Percentiles rank a stretch among this genome's conserved stretches.
phyloP scores from a whole-genome alignment of 805 yeast species.

The Metschnikowia amazonensis region DNA sequence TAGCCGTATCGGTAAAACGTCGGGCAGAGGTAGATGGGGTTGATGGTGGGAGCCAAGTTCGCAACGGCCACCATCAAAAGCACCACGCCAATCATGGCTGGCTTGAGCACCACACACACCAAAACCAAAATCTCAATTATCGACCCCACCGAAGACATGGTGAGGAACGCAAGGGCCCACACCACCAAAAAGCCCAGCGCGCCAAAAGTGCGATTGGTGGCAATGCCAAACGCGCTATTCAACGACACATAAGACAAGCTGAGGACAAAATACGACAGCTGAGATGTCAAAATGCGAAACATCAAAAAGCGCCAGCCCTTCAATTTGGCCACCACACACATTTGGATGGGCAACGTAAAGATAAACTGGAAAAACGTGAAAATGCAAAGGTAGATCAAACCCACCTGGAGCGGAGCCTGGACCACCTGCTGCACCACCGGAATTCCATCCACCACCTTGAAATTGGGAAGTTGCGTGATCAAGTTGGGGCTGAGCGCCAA shows the following conservation, averaged over 20 bases:
- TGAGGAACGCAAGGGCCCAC: slow-evolving; percentile 29
- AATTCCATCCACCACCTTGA: slow-evolving; percentile 20
- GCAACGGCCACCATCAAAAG: slow-evolving; percentile 26
- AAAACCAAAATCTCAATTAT: slow-evolving; percentile 28
- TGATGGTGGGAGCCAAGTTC: slow-evolving; percentile 30
- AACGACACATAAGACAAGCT: slow-evolving; percentile 27
- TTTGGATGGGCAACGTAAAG: slow-evolving; percentile 25
- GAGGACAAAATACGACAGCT: slow-evolving; percentile 26
- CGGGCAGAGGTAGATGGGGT: slow-evolving; percentile 32
- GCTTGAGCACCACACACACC: slow-evolving; percentile 21
- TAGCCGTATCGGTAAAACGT: slow-evolving; percentile 33
- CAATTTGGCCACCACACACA: slow-evolving; percentile 25
- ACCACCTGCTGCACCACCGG: slow-evolving; percentile 25
- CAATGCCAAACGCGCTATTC: slow-evolving; percentile 28
- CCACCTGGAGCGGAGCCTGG: slow-evolving; percentile 33
- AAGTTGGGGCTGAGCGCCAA: slow-evolving; percentile 21
- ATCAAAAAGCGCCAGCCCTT: slow-evolving; percentile 25
- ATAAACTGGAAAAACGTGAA: slow-evolving; percentile 35
- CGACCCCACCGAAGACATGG: slow-evolving; percentile 31
- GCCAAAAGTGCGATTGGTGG: slow-evolving; percentile 24
- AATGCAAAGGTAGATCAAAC: slow-evolving; percentile 29
- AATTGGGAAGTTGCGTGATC: slow-evolving; percentile 24
- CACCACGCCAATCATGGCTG: slow-evolving; percentile 27
- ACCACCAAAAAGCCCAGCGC: slow-evolving; percentile 31
- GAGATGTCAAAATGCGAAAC: slow-evolving; percentile 26